Conservation (phyloP, 352 stramenopile genomes). For the Elongisporangium anandrum region DNA sequence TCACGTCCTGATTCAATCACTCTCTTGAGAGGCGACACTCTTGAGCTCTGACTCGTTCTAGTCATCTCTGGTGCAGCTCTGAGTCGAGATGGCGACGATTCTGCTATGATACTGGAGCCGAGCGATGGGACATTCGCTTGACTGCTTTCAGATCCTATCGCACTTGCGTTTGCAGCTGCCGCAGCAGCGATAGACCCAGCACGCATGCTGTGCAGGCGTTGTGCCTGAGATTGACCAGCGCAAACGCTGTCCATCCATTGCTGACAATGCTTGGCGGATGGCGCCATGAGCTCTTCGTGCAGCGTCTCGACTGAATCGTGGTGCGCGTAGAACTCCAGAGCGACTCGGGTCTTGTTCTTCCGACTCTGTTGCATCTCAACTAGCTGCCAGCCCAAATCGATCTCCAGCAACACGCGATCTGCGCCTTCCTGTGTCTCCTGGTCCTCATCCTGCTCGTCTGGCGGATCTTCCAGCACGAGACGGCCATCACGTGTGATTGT, state of each 20-base stretch:
- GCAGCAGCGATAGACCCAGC: slow-evolving; percentile 13
- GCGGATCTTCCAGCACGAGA: slow-evolving; percentile 31
- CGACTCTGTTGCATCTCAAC: slow-evolving; percentile 36
- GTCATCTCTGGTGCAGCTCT: not conserved
- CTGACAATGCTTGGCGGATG: slow-evolving; percentile 55
- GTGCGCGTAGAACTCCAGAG: slow-evolving; percentile 35
- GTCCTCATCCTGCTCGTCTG: slow-evolving; percentile 19
- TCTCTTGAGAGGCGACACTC: not conserved
- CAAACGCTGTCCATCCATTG: slow-evolving; percentile 52
- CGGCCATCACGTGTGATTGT: slow-evolving; percentile 24
- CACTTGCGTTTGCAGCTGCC: not conserved
- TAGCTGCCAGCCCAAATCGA: slow-evolving; percentile 44
- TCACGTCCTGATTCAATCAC: not conserved
- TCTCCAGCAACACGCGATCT: slow-evolving; percentile 11
- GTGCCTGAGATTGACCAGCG: slow-evolving; percentile 30
- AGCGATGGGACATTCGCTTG: not conserved
- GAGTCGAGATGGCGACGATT: not conserved
- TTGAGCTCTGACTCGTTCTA: not conserved
- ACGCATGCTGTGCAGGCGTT: slow-evolving; percentile 25
- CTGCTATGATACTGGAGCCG: not conserved
- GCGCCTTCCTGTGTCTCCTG: slow-evolving; percentile 3
- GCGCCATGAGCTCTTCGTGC: slow-evolving; percentile 68
- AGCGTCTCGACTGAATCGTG: slow-evolving; percentile 7
- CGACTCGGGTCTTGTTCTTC: slow-evolving; percentile 59
- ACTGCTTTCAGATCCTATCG: not conserved